Percentiles rank a stretch among this genome's conserved stretches.
phyloP scores from a whole-genome alignment of 1,284 basidiomycete genomes.

The Inonotus hispidus region DNA sequence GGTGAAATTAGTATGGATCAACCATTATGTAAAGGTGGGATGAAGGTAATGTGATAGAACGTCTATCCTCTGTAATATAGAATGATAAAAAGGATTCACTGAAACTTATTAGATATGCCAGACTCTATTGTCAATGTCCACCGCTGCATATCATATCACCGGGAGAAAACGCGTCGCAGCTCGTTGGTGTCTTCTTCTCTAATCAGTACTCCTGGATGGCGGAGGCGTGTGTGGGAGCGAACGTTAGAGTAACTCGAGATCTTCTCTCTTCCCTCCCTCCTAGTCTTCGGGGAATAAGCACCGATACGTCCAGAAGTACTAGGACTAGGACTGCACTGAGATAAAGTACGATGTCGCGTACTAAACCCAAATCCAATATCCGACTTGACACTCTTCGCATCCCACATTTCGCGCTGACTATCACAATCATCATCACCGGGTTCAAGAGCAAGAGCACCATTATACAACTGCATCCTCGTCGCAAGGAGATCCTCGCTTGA shows the following conservation, averaged over 20 bases:
- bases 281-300: background rate
- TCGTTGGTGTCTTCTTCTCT: background rate
- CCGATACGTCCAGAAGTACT: background rate
- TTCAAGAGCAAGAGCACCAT: background rate
- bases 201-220: background rate
- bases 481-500: conserved; percentile 7
- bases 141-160: background rate
- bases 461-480: background rate
- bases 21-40: too few relatives aligned
- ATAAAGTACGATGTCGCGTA: background rate
- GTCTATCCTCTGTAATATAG: too few relatives aligned
- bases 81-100: too few relatives aligned
- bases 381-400: background rate
- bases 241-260: background rate
- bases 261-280: background rate
- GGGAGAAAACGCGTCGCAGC: background rate
- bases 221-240: background rate
- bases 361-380: background rate
- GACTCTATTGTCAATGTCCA: too few relatives aligned
- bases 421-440: background rate
- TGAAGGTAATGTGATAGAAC: too few relatives aligned
- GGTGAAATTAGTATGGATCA: too few relatives aligned
- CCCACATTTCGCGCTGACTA: background rate
- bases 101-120: too few relatives aligned
- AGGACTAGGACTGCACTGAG: background rate